Base-by-base conservation (phyloP, 106 monocot genomes). In the Allium cepa region DNA sequence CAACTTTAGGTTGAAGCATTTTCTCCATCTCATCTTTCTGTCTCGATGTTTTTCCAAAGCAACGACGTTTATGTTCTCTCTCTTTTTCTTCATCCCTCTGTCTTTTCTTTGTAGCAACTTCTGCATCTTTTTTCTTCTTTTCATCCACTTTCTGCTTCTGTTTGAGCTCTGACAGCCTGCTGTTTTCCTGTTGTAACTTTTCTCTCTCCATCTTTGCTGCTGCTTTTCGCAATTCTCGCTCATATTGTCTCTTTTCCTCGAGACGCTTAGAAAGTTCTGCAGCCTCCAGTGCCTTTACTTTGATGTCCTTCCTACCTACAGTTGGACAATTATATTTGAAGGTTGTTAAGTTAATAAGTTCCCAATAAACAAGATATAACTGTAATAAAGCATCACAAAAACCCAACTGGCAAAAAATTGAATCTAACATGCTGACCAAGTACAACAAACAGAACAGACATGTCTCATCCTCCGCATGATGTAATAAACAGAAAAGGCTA, bases 271-370 rank as follows among this genome's bases (percentile, higher is more conserved):
- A 86, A 69, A 78, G 79, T 75, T 99, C 97, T 46, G 97, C 92
- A 73, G 82, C 87, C 70, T 92, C 92, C 59, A 92, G 70, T 62
- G 97, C 84, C 76, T 92, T 92, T 53, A 99, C 89, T 81, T 82
- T 99, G 13, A 92, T 84, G 3, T 93, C 87, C 73, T 83, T 89
- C 77, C 83, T 99, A 46, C 77, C 96, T 97, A 26, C 52, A 83
- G 56, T 46, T 7, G 57, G 46, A 52, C 45, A 26, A 68, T 5
- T 58, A 36, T 46, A 36, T 26, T 58, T 36, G 36, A 5, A 36
- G 5, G 36, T 36, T 36, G 36, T 36, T 36, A 36, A 36, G 36
- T 36, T 36, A 36, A 36, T 36, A 36, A 5, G 36, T 36, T 4
- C 5, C 36, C 36, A 36, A 36, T 1, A 36, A 36, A 36, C 36